Evolutionary conservation across 1,284 basidiomycete species (phyloP), one percentile per base, ranked within the genome.

Genomic region (Mrakiaceae sp.): DNA sequence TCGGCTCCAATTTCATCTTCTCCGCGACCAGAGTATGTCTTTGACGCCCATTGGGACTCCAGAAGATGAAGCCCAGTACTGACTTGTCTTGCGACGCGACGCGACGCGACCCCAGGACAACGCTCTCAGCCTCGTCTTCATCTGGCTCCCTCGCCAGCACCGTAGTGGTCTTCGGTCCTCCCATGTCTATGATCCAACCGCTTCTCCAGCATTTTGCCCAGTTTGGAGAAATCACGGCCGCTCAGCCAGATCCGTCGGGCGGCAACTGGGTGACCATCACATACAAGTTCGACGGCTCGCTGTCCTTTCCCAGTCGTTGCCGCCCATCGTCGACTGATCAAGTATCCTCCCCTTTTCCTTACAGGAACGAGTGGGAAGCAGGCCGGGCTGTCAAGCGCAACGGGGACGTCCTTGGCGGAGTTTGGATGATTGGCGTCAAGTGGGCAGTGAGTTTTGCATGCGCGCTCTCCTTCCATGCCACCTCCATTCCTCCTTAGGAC

Each of bases 351-450:
- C 27, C 14, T 46, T 64, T 72, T 14, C 63, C 56, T 44, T 42
- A 4, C 46, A 63, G 55, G 43, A 11, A 16, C 14, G 63, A 83
- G 9, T 82, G 81, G 44, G 86, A 88, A 63, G 88, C 88, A 0
- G 74, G 86, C 67, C 78, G 88, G 10, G 87, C 88, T 1, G 82
- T 88, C 11, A 78, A 86, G 59, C 86, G 86, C 75, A 90, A 86
- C 68, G 88, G 88, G 0, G 88, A 90, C 57, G 76, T 88, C 0
- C 71, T 90, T 11, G 78, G 81, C 16, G 87, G 87, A 2, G 81
- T 79, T 58, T 87, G 84, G 80, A 90, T 90, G 87, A 77, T 90
- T 54, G 88, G 88, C 7, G 83, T 82, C 58, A 90, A 89, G 76
- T 87, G 84, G 84, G 84, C 84, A 44, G 86, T 87, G 71, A 66